Base-by-base conservation (phyloP, 2,329 filamentous ascomycete species). In the Fusarium xyrophilum region DNA sequence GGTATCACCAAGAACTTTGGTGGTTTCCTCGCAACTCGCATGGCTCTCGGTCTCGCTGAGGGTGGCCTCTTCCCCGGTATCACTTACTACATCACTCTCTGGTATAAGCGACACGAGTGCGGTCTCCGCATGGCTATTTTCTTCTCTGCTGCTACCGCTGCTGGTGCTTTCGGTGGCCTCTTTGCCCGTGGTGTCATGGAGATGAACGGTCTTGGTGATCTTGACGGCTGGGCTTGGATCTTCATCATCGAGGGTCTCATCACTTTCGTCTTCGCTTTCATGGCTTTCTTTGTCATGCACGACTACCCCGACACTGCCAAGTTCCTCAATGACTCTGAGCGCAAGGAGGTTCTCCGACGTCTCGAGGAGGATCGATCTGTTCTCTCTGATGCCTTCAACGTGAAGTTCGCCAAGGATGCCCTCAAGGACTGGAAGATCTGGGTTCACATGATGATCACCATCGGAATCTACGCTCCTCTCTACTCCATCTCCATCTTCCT, bases 151-250 rank as follows among this genome's bases (percentile, higher is more conserved):
- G 86, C 87, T 3, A 86, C 85, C 2, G 80, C 88, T 3, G 86
- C 88, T 4, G 87, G 87, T 46, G 87, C 87, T 3, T 89, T 89
- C 65, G 87, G 88, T 50, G 87, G 87, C 21, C 79, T 90, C 13
- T 78, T 90, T 19, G 88, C 88, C 5, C 84, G 84, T 33, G 88
- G 82, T 25, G 85, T 90, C 52, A 83, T 86, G 33, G 84, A 88
- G 73, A 87, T 90, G 83, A 72, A 82, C 2, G 84, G 84, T 5
- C 69, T 80, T 10, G 78, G 86, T 5, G 76, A 78, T 28, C 84
- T 86, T 15, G 76, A 78, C 51, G 91, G 90, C 2, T 95, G 92
- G 92, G 83, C 86, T 3, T 93, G 91, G 91, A 93, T 95, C 53
- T 95, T 95, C 76, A 91, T 93, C 61, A 80, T 93, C 6, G 89